Base-by-base conservation (phyloP, 495 filamentous ascomycete species). In the Xylaria curta region DNA sequence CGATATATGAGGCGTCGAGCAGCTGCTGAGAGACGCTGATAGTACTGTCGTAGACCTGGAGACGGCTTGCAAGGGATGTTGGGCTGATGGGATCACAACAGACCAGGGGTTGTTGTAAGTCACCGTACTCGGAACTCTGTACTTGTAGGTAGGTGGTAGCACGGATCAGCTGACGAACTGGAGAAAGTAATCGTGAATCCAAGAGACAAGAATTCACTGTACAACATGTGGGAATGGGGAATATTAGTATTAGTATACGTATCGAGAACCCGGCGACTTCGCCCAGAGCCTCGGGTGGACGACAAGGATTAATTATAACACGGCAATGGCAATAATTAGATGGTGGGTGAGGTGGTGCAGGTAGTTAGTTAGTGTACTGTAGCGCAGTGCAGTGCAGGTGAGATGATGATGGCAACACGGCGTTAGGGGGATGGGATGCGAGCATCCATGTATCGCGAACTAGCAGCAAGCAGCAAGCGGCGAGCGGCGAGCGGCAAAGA, bases 331-430 rank as follows among this genome's bases (percentile, higher is more conserved):
- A n/a, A 44, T 56, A n/a, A 44, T 65, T 42, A 44, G 38, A 38
- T 26, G 60, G 21, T 26, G 21, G 38, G 60, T 38, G 28, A 15
- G 58, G 15, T 59, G 36, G 53, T 21, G 33, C 12, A 61, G 9
- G 7, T 42, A 42, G 31, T 13, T 13, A 61, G 9, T 7, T 42
- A 42, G 31, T 13, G 38, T 42, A 38, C 36, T 38, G 15, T 19
- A 15, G n/a, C 13, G 49, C 21, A 36, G n/a, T 21, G 49, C 21
- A 36, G 17, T 38, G 66, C 33, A 10, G 21, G 5, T 19, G 68
- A 49, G 47, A 38, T 54, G 68, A 63, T 54, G 68, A 70, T 70
- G 59, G 58, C 40, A 64, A 64, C 59, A 64, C 59, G 68, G 59
- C 68, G 68, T 56, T 51, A 36, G 56, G 31, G 13, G 42, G 42